A percentile compares a stretch with the other conserved stretches of the same genome.
Evolutionary conservation across 2,329 filamentous ascomycete species (phyloP).

Genomic region (Epichloe scottii): DNA sequence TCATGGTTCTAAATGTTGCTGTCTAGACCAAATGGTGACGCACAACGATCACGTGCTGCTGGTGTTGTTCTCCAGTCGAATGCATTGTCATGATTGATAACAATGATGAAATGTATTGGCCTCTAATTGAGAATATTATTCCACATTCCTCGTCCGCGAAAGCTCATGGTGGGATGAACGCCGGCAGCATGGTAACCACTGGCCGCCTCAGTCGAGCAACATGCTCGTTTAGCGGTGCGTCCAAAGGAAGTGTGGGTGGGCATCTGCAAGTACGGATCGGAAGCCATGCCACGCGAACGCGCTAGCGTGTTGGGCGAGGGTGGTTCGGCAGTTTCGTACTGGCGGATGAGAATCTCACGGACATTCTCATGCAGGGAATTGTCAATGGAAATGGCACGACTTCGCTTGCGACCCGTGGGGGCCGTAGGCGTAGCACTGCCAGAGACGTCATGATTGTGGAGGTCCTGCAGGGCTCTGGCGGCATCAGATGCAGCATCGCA

Average conservation of each 20-base stretch:
- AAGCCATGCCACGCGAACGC: slow-evolving; percentile 18
- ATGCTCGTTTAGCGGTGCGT: slow-evolving; percentile 50
- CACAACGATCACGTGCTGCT: not conserved
- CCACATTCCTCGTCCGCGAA: slow-evolving; percentile 54
- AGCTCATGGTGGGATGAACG: slow-evolving; percentile 36
- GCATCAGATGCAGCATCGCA: slow-evolving; percentile 38
- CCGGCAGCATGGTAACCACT: slow-evolving; percentile 32
- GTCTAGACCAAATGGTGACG: not conserved
- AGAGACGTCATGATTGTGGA: slow-evolving; percentile 40
- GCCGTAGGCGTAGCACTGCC: slow-evolving; percentile 23
- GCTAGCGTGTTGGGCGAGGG: slow-evolving; percentile 26
- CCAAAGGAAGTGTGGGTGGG: slow-evolving; percentile 29
- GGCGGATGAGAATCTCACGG: slow-evolving; percentile 42
- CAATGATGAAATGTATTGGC: not conserved
- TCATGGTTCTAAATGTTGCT: slow-evolving; percentile 4
- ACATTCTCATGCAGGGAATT: slow-evolving; percentile 54
- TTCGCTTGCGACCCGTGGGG: slow-evolving; percentile 42
- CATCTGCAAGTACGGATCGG: slow-evolving; percentile 22
- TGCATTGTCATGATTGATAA: not conserved
- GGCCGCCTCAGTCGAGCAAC: slow-evolving; percentile 49
- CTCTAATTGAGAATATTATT: slow-evolving; percentile 45
- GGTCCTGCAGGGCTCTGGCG: slow-evolving; percentile 44
- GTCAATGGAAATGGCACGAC: slow-evolving; percentile 45
- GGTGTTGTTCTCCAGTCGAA: slow-evolving; percentile 1
- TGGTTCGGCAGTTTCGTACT: slow-evolving; percentile 15